Evolutionary conservation across 768 basidiomycete genomes (phyloP).

Genomic region (Serendipita indica): DNA sequence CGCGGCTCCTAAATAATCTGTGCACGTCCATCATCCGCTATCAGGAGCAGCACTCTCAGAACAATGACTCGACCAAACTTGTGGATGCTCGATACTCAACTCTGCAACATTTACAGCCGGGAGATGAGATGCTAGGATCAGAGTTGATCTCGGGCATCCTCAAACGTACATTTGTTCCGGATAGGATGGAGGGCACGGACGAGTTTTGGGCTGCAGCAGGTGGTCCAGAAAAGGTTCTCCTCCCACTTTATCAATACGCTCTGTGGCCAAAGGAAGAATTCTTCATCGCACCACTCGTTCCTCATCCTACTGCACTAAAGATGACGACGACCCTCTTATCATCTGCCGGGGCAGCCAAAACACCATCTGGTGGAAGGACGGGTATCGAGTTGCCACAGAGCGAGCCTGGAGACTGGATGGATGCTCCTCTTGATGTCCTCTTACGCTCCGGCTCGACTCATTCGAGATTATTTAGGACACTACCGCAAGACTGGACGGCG

Average conservation of each 20-base stretch:
- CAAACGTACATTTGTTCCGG: conserved; percentile 19
- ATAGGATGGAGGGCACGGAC: conserved; percentile 14
- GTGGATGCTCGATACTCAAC: conserved; percentile 20
- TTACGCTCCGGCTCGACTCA: conserved; percentile 59
- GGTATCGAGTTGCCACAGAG: conserved; percentile 20
- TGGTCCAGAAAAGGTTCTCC: conserved; percentile 27
- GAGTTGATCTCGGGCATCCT: conserved; percentile 25
- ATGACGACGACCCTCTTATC: conserved; percentile 21
- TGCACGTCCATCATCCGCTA: no score
- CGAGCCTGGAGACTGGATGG: conserved; percentile 43
- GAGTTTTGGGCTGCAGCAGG: conserved; percentile 41
- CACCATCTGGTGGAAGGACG: neutral
- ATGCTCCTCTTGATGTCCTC: conserved; percentile 59
- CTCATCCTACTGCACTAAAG: conserved; percentile 39
- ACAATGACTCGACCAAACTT: no score
- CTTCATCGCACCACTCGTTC: conserved; percentile 36
- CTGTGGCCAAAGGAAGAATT: conserved; percentile 29
- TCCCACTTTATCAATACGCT: conserved; percentile 44
- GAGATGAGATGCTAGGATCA: conserved; percentile 52
- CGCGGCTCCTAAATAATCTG: no score
- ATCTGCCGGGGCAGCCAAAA: conserved; percentile 25
- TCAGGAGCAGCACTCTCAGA: no score
- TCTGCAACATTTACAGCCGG: conserved; percentile 42
- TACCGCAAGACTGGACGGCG: conserved; percentile 60
- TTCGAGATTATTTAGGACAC: conserved; percentile 41